A percentile compares a stretch with the other conserved stretches of the same genome.
Conservation (phyloP, 306 rosid genomes). For the Castanopsis chinensis region DNA sequence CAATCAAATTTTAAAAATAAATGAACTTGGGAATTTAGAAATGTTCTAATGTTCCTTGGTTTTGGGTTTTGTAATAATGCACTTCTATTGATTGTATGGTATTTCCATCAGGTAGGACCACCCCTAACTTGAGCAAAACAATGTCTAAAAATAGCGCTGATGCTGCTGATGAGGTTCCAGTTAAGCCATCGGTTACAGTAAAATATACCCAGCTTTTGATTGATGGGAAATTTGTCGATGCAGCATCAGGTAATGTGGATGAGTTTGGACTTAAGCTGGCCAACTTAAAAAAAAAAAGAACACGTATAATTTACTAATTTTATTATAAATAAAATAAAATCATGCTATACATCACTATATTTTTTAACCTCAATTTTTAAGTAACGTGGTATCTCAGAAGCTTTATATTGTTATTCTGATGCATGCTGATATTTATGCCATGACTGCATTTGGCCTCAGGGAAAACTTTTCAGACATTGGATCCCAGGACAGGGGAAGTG, state of each 20-base stretch:
- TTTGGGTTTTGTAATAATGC: background rate
- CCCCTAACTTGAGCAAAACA: slow-evolving; percentile 27
- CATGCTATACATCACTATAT: background rate
- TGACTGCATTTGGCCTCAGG: slow-evolving; percentile 40
- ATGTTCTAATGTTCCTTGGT: background rate
- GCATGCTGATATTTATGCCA: background rate
- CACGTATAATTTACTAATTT: too few relatives aligned
- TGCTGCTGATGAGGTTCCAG: slow-evolving; percentile 57
- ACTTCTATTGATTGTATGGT: background rate
- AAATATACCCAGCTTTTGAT: slow-evolving; percentile 65
- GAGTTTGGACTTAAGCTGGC: too few relatives aligned
- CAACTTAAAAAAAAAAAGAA: too few relatives aligned
- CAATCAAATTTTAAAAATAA: background rate
- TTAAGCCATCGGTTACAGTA: slow-evolving; percentile 51
- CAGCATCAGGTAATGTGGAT: slow-evolving; percentile 62
- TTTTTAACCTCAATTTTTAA: background rate
- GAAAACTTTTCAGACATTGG: slow-evolving; percentile 73
- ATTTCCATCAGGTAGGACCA: slow-evolving; percentile 44
- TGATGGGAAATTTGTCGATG: slow-evolving; percentile 72
- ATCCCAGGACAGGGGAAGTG: slow-evolving; percentile 82
- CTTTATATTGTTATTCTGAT: background rate
- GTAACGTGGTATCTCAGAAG: too few relatives aligned
- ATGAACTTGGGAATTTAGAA: background rate
- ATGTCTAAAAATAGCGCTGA: slow-evolving; percentile 52
- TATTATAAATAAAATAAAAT: too few relatives aligned